phyloP scores from a whole-genome alignment of 305 asterid genomes.

The Ilex paraguariensis region DNA sequence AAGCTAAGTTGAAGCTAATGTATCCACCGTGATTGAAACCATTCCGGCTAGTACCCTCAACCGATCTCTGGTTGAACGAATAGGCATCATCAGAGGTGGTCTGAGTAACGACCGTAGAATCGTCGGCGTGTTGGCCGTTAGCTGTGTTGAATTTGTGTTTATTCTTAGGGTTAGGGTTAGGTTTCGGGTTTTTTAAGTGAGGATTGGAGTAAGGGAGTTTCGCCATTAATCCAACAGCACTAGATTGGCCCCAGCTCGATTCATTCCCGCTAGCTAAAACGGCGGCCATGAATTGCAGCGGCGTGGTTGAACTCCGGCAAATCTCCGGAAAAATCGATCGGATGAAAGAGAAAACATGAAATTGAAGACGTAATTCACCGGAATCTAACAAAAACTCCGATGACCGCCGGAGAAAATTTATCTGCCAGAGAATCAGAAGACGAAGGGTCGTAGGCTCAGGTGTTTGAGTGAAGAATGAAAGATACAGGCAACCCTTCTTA shows the following conservation, averaged over 20 bases:
- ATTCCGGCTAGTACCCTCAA: constrained; percentile 34
- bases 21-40: constrained; percentile 51
- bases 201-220: constrained; percentile 58
- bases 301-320: constrained; percentile 33
- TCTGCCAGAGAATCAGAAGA: too few relatives aligned
- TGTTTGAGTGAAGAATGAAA: constrained; percentile 62
- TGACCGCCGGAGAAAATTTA: too few relatives aligned
- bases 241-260: constrained; percentile 64
- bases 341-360: too few relatives aligned
- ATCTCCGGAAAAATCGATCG: constrained; percentile 18
- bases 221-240: constrained; percentile 51
- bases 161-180: constrained; percentile 56
- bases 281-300: constrained; percentile 80
- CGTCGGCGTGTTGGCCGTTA: constrained; percentile 43
- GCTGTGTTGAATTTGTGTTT: constrained; percentile 62
- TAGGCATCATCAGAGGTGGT: too few relatives aligned
- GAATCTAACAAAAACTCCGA: too few relatives aligned
- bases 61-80: constrained; percentile 38
- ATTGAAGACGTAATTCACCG: constrained; percentile 10
- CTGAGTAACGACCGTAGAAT: constrained; percentile 50
- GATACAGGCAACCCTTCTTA: constrained; percentile 57
- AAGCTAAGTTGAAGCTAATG: constrained; percentile 41
- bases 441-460: constrained; percentile 44
- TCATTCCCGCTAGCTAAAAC: constrained; percentile 86
- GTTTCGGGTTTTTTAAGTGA: constrained; percentile 66